Conservation (phyloP, 2,329 filamentous ascomycete genomes). For the Ceratocystis albifundus region DNA sequence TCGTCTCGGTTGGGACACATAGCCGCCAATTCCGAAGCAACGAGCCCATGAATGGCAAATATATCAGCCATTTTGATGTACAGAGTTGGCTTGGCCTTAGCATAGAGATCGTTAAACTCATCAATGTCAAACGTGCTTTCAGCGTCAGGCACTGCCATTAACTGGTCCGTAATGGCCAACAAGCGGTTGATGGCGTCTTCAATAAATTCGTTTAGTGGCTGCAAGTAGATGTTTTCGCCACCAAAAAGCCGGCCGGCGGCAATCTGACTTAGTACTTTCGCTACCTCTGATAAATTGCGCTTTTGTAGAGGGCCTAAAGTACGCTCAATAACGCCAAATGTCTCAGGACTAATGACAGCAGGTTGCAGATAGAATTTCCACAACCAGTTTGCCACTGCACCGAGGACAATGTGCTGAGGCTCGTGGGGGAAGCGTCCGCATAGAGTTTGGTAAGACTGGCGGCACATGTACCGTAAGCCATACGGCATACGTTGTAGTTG, state of each 20-base stretch:
- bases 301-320: conserved; percentile 83
- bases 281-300: conserved; percentile 78
- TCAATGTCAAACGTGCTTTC: conserved; percentile 95
- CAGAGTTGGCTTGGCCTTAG: conserved; percentile 90
- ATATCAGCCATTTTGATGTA: conserved; percentile 99
- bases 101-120: conserved; percentile 95
- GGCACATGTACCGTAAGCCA: conserved; percentile 75
- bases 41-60: conserved; percentile 84
- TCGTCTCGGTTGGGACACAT: conserved; percentile 78
- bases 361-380: conserved; percentile 93
- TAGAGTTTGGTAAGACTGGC: conserved; percentile 73
- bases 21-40: conserved; percentile 63
- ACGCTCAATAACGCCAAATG: conserved; percentile 84
- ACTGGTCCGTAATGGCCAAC: conserved; percentile 58
- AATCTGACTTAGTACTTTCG: conserved; percentile 82
- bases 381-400: conserved; percentile 78
- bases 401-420: conserved; percentile 62
- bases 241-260: conserved; percentile 83
- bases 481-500: conserved; percentile 81
- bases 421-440: conserved; percentile 69
- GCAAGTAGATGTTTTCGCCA: conserved; percentile 87
- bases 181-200: conserved; percentile 73
- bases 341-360: conserved; percentile 78
- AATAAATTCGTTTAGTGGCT: conserved; percentile 87
- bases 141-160: conserved; percentile 75